Evolutionary conservation across 176 grass and related monocot genomes (phyloP).

Genomic region (Oryza brachyantha): DNA sequence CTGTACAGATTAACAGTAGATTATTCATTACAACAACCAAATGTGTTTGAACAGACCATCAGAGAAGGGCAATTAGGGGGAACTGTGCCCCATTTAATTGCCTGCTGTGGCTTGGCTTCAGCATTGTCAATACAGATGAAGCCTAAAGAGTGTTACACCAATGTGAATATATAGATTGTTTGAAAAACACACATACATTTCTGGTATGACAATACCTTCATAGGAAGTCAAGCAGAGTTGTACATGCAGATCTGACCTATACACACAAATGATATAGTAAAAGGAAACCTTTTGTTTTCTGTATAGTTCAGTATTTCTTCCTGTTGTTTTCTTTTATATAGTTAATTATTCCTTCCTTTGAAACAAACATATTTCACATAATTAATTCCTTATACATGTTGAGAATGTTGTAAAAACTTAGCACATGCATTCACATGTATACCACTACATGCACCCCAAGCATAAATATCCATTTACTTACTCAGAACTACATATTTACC

Average conservation of each 20-base stretch:
- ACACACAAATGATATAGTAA: background rate
- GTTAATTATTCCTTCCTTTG: too few species aligned
- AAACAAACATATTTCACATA: too few species aligned
- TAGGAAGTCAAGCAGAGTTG: slow-evolving; percentile 28
- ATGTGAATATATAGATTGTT: slow-evolving; percentile 49
- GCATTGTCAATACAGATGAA: background rate
- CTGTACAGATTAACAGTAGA: slow-evolving; percentile 14
- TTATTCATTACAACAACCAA: background rate
- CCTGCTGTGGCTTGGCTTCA: background rate
- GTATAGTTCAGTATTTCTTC: background rate
- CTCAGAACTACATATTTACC: too few species aligned
- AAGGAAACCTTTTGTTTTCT: slow-evolving; percentile 30
- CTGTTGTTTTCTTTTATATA: too few species aligned
- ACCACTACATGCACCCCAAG: too few species aligned
- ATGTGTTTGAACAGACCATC: slow-evolving; percentile 17
- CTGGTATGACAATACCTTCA: slow-evolving; percentile 12
- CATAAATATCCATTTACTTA: too few species aligned
- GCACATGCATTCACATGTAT: too few species aligned
- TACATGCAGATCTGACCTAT: slow-evolving; percentile 19
- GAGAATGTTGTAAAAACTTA: too few species aligned
- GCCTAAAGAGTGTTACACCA: background rate
- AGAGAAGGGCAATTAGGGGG: background rate
- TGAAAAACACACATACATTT: slow-evolving; percentile 3
- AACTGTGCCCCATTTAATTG: background rate
- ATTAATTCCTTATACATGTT: too few species aligned